Evolutionary conservation across 441 rosid species (phyloP).

Genomic region (Croton setiger): DNA sequence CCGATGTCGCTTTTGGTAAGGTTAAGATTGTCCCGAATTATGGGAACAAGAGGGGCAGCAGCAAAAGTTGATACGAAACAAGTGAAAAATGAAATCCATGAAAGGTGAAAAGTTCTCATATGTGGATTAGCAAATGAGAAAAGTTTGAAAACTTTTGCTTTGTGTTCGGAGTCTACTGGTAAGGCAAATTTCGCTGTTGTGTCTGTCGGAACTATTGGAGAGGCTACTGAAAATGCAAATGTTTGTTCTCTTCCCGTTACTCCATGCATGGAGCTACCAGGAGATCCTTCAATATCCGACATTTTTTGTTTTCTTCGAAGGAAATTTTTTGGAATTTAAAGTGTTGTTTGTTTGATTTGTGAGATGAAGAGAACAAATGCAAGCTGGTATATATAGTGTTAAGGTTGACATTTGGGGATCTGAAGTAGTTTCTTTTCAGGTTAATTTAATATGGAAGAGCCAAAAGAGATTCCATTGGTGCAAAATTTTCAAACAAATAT

Average conservation of each 20-base stretch:
- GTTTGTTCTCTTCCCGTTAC: conserved; percentile 68
- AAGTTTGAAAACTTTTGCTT: conserved; percentile 65
- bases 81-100: conserved; percentile 82
- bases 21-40: conserved; percentile 68
- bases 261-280: conserved; percentile 87
- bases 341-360: not conserved
- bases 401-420: conserved; percentile 34
- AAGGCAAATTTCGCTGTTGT: conserved; percentile 51
- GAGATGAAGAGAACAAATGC: not conserved
- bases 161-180: conserved; percentile 79
- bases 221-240: conserved; percentile 58
- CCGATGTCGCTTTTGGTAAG: conserved; percentile 59
- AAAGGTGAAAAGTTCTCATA: conserved; percentile 74
- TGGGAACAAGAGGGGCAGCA: conserved; percentile 84
- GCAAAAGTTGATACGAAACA: conserved; percentile 80
- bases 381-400: conserved; percentile 28
- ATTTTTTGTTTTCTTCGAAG: conserved; percentile 17
- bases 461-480: conserved; percentile 52
- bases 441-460: conserved; percentile 18
- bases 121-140: conserved; percentile 70
- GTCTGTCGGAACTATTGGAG: conserved; percentile 57
- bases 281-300: conserved; percentile 53
- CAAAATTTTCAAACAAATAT: conserved; percentile 15
- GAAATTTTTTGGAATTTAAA: not conserved
- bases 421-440: not conserved